phyloP scores from a whole-genome alignment of 1,284 basidiomycete genomes.

The Ustilago shanxiensis region DNA sequence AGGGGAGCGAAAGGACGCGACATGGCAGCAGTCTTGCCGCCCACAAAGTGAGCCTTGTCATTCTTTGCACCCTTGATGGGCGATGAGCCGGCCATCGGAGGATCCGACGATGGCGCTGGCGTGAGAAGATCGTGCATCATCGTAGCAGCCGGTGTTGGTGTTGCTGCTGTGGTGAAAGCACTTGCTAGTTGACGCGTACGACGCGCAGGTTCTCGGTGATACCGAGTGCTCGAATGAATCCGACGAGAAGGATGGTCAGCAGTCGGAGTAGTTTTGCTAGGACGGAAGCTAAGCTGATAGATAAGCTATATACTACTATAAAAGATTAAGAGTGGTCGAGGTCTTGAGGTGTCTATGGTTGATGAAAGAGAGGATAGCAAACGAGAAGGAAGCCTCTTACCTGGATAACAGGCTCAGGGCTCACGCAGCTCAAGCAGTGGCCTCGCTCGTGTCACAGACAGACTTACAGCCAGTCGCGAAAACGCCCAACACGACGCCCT shows the following conservation, averaged over 20 bases:
- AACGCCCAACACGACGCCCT: constrained; percentile 24
- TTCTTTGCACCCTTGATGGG: constrained; percentile 27
- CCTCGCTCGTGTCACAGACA: constrained; percentile 12
- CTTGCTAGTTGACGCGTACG: background rate
- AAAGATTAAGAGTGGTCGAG: background rate
- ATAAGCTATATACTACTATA: background rate
- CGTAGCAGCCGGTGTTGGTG: constrained; percentile 5
- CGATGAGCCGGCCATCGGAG: constrained; percentile 48
- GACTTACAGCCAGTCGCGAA: constrained; percentile 5
- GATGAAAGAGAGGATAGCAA: constrained; percentile 11
- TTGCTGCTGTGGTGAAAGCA: background rate
- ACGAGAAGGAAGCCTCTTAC: constrained; percentile 8
- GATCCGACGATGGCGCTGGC: constrained; percentile 54
- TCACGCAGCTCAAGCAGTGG: background rate
- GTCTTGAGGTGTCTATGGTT: constrained; percentile 25
- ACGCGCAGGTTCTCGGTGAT: background rate
- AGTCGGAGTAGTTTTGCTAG: no score
- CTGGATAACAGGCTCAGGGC: background rate
- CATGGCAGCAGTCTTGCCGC: constrained; percentile 20
- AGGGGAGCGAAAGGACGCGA: constrained; percentile 41
- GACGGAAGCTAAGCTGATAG: background rate
- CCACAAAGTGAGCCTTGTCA: constrained; percentile 20
- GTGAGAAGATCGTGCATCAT: constrained; percentile 57
- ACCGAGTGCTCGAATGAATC: background rate
- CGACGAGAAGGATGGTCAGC: no score